phyloP scores from a whole-genome alignment of 768 basidiomycete genomes.

The Termitomyces sp. region DNA sequence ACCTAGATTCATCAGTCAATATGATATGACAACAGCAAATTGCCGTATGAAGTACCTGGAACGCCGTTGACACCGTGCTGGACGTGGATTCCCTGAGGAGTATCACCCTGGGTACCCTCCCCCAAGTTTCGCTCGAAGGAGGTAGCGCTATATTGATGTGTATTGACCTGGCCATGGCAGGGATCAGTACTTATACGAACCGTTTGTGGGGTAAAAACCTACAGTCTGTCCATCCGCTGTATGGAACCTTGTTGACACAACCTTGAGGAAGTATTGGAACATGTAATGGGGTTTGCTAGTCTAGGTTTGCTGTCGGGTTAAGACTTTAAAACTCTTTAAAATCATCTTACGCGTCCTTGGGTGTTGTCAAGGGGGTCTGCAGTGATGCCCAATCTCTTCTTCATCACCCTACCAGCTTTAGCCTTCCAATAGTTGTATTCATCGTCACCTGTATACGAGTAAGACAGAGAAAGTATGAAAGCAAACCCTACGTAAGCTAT shows the following conservation, averaged over 20 bases:
- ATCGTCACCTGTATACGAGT: constrained; percentile 55
- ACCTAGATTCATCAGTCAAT: constrained; percentile 35
- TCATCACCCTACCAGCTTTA: constrained; percentile 57
- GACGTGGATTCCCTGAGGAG: constrained; percentile 62
- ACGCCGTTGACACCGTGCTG: constrained; percentile 73
- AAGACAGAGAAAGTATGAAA: background rate
- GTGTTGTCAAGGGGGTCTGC: constrained; percentile 75
- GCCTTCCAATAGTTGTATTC: constrained; percentile 74
- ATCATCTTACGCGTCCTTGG: constrained; percentile 47
- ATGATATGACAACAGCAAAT: background rate
- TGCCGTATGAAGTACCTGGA: constrained; percentile 40
- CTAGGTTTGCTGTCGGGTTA: constrained; percentile 30
- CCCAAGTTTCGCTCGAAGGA: constrained; percentile 92
- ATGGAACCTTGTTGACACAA: constrained; percentile 92
- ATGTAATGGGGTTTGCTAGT: constrained; percentile 83
- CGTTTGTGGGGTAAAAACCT: constrained; percentile 19
- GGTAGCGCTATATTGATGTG: constrained; percentile 94
- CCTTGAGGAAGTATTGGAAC: constrained; percentile 99
- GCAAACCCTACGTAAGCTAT: constrained; percentile 8
- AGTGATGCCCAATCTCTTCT: constrained; percentile 66
- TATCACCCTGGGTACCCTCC: constrained; percentile 56
- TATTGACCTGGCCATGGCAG: constrained; percentile 53
- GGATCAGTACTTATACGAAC: constrained; percentile 7
- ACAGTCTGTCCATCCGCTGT: constrained; percentile 74
- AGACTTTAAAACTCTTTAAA: background rate